Evolutionary conservation across 495 filamentous ascomycete genomes (phyloP).

Genomic region (Xylaria castorea): DNA sequence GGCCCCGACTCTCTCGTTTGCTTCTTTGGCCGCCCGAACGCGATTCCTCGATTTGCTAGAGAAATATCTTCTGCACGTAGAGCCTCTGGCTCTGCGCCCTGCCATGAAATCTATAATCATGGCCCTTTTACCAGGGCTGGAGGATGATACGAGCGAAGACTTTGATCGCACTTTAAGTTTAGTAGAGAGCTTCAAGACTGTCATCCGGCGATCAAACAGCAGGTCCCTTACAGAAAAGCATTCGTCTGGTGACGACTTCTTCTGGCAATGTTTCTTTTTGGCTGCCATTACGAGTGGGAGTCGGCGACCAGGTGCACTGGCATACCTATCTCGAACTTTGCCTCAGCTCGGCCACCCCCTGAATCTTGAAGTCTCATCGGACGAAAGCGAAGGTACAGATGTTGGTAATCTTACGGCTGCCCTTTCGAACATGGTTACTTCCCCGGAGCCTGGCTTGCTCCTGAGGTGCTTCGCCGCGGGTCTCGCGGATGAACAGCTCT

Average conservation of each 20-base stretch:
- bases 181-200: slow-evolving; percentile 76
- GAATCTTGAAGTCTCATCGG: slow-evolving; percentile 36
- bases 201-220: slow-evolving; percentile 59
- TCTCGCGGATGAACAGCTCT: slow-evolving; percentile 83
- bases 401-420: slow-evolving; percentile 41
- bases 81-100: slow-evolving; percentile 74
- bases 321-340: slow-evolving; percentile 80
- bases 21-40: slow-evolving; percentile 85
- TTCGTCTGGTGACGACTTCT: slow-evolving; percentile 78
- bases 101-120: slow-evolving; percentile 89
- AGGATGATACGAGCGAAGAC: slow-evolving; percentile 96
- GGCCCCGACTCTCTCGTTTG: slow-evolving; percentile 86
- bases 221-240: slow-evolving; percentile 59
- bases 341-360: slow-evolving; percentile 68
- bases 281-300: slow-evolving; percentile 87
- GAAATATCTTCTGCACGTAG: slow-evolving; percentile 73
- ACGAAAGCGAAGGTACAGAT: slow-evolving; percentile 31
- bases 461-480: slow-evolving; percentile 90
- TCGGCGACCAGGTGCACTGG: slow-evolving; percentile 82
- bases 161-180: slow-evolving; percentile 86
- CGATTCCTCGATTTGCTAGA: slow-evolving; percentile 85
- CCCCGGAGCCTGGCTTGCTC: slow-evolving; percentile 91
- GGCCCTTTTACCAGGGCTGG: slow-evolving; percentile 84
- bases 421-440: slow-evolving; percentile 75
- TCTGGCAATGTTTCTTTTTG: slow-evolving; percentile 98